Base-by-base conservation (phyloP, 106 monocot genomes). In the Apostasia ramifera region DNA sequence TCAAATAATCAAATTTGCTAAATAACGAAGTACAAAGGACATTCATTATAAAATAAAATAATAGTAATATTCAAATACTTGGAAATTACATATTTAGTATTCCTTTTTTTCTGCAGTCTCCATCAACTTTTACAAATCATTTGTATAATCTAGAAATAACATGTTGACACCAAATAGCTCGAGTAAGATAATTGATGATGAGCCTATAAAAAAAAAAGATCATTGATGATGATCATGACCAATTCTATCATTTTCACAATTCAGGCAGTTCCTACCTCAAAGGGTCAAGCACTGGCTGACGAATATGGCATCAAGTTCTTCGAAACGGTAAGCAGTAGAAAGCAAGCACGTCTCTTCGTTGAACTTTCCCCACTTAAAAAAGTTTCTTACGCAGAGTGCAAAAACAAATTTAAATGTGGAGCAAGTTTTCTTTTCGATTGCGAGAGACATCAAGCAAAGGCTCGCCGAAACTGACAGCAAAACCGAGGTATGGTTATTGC, bases 221-320 rank as follows among this genome's bases (percentile, higher is more conserved):
- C 26, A 26, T 26, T 26, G 26, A 26, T 26, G 26, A 26, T 26
- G 26, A 26, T 26, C 26, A 26, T 26, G 26, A 26, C 26, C 26
- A 26, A 26, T 26, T 26, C 26, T 26, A 26, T 26, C 26, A 2
- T 42, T 70, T 6, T 37, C 4, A 41, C 49, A 26, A 44, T 42
- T 44, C 73, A 94, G 94, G 94, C 90, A 8, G 94, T 94, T 58
- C 91, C 90, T 7, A 94, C 94, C 51, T 83, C 94, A 5, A 94
- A 85, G 72, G 94, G 94, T 47, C 94, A 94, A 76, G 94, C 90
- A 50, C 83, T 94, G 66, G 94, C 94, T 53, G 94, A 94, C 81
- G 94, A 94, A 77, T 94, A 91, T 68, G 90, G 94, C 51, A 90
- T 94, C 58, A 90, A 85, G 77, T 94, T 94, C 60, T 94, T 94